Base-by-base conservation (phyloP, 208 protist genomes). In the Naegleria lovaniensis region DNA sequence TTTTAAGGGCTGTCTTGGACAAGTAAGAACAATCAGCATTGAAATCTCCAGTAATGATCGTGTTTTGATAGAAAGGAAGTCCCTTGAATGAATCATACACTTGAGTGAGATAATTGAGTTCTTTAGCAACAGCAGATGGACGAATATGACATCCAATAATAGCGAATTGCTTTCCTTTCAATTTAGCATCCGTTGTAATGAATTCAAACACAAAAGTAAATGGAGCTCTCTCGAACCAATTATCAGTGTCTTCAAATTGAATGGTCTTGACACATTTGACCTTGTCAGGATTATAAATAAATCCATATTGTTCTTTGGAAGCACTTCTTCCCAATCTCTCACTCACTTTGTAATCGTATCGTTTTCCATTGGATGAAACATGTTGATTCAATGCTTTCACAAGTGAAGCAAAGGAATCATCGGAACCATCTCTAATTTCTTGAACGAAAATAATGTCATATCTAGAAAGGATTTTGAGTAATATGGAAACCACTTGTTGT, bases 1-100 rank as follows among this genome's bases (percentile, higher is more conserved):
- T n/a, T 11, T 51, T 88, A 22, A 22, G 16, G 3, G 5, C 84
- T 39, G 0, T 39, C 11, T 55, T 6, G 6, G 41, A 39, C 19
- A 88, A 16, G n/a, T 88, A 88, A 58, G 36, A 48, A 58, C 84
- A 48, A 88, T 55, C 84, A 38, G 84, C 84, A 88, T 88, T 88
- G 5, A 88, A 88, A 38, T 88, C 84, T 39, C 84, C 84, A 36
- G 41, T 88, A 7, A 88, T 11, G 6, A 88, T 39, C 3, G 5
- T 39, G 11, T 88, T 88, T n/a, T 55, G 51, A 51, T 22, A 40
- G 83, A 87, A 40, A 5, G 40, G 1, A n/a, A 43, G 36, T 48
- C 33, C 41, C 16, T 39, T 85, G 16, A 85, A 48, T 0, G 83
- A 43, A 85, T 85, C 83, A 55, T 88, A 88, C 9, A 88, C 84